These are phyloP conservation scores for Vitis riparia DNA, from an alignment of 164 flowering plant genomes.

Conservation along the genomic window DNA sequence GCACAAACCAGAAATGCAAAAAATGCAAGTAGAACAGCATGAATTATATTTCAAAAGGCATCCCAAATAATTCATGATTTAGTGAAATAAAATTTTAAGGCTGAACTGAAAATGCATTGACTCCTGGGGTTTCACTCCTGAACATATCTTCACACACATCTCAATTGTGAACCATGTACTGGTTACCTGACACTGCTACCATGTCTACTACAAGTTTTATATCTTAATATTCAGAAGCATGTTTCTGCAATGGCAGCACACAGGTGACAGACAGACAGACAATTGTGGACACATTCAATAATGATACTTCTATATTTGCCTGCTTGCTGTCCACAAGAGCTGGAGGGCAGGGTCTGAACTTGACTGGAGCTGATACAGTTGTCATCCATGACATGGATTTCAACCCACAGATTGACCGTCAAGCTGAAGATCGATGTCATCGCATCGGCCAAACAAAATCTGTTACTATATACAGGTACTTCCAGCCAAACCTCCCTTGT, in stretches of 20 bases:
- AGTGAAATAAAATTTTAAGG: too few relatives aligned
- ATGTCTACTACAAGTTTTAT: not conserved
- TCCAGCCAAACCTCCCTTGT: not conserved
- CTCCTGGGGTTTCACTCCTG: too few relatives aligned
- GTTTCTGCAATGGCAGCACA: constrained; percentile 53
- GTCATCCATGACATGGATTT: constrained; percentile 98
- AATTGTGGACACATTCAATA: constrained; percentile 89
- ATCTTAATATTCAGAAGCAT: constrained; percentile 5
- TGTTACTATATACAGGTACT: constrained; percentile 83
- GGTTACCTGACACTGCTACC: not conserved
- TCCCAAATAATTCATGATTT: too few relatives aligned
- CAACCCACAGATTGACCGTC: constrained; percentile 95
- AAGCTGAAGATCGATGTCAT: constrained; percentile 97
- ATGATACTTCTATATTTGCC: constrained; percentile 79
- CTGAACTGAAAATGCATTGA: too few relatives aligned
- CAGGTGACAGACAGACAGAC: constrained; percentile 89
- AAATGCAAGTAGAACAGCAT: too few relatives aligned
- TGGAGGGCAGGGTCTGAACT: constrained; percentile 94
- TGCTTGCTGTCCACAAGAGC: constrained; percentile 97
- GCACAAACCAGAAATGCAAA: too few relatives aligned
- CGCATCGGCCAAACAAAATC: constrained; percentile 93
- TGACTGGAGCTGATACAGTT: constrained; percentile 94
- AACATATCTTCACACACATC: too few relatives aligned
- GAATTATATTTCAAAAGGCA: too few relatives aligned
- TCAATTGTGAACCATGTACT: too few relatives aligned